Conservation (phyloP, 2,329 filamentous ascomycete genomes). For the Pseudogymnoascus sp. region DNA sequence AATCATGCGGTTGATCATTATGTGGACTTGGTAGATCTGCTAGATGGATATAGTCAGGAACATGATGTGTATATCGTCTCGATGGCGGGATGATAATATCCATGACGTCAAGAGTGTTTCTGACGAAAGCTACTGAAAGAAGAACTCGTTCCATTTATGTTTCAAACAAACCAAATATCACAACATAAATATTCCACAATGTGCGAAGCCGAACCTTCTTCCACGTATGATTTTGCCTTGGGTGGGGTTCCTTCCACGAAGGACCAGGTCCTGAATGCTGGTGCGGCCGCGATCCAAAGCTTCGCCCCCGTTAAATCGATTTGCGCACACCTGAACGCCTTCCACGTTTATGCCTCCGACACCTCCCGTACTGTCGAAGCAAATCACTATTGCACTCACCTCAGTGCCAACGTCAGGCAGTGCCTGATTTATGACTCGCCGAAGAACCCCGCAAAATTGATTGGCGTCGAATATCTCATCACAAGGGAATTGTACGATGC, state of each 20-base stretch:
- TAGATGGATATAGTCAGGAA: background rate
- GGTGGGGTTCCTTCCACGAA: conserved; percentile 36
- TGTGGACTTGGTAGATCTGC: background rate
- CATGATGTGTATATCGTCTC: background rate
- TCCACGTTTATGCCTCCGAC: conserved; percentile 70
- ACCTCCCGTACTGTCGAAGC: conserved; percentile 62
- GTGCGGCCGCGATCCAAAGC: conserved; percentile 51
- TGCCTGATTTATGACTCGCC: conserved; percentile 77
- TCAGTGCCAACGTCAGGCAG: conserved; percentile 68
- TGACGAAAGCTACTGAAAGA: background rate
- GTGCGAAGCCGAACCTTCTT: background rate
- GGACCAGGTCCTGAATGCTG: conserved; percentile 53
- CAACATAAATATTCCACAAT: background rate
- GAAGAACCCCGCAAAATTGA: conserved; percentile 58
- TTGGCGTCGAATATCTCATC: conserved; percentile 72
- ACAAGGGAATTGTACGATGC: conserved; percentile 58
- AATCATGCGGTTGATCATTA: background rate
- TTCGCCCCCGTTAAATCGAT: conserved; percentile 66
- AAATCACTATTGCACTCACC: conserved; percentile 77
- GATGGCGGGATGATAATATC: background rate
- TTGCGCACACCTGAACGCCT: conserved; percentile 80
- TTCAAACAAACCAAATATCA: background rate
- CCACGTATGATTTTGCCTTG: background rate
- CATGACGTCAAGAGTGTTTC: background rate
- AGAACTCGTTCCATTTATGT: background rate